A percentile compares a stretch with the other conserved stretches of the same genome.
Evolutionary conservation across 768 basidiomycete species (phyloP).

Genomic region (Candolleomyces aberdarensis): DNA sequence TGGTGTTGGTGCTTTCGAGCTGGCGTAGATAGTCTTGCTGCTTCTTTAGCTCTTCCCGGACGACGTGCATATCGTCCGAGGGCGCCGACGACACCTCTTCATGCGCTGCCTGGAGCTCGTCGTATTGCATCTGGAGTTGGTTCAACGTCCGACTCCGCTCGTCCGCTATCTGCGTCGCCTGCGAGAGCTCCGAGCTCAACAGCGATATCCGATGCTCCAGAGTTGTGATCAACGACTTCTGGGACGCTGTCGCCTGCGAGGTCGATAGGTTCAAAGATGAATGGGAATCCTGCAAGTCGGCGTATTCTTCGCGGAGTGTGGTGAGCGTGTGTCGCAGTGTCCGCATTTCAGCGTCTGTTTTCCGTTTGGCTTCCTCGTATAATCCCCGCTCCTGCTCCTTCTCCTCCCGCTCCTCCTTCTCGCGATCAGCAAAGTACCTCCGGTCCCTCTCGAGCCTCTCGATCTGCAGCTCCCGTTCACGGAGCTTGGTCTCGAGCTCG

Average conservation of each 20-base stretch:
- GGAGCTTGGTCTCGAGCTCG: conserved; percentile 65
- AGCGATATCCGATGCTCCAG: conserved; percentile 42
- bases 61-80: conserved; percentile 57
- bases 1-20: conserved; percentile 58
- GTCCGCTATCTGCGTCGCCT: conserved; percentile 38
- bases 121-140: conserved; percentile 45
- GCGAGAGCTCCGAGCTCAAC: conserved; percentile 46
- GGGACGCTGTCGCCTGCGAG: conserved; percentile 45
- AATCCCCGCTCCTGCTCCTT: conserved; percentile 55
- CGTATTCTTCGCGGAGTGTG: conserved; percentile 52
- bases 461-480: conserved; percentile 59
- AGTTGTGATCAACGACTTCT: conserved; percentile 49
- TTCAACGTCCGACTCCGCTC: conserved; percentile 38
- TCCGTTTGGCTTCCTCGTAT: conserved; percentile 41
- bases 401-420: conserved; percentile 65
- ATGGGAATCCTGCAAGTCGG: conserved; percentile 59
- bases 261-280: conserved; percentile 45
- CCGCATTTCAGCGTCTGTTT: conserved; percentile 49
- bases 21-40: conserved; percentile 59
- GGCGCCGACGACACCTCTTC: conserved; percentile 17
- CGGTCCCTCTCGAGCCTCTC: conserved; percentile 70
- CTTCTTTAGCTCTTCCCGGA: conserved; percentile 65
- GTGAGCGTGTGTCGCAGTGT: conserved; percentile 46
- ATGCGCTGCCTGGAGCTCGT: conserved; percentile 37
- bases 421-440: conserved; percentile 64